Evolutionary conservation across 2,329 filamentous ascomycete species (phyloP).

Genomic region (Aspergillus felis): DNA sequence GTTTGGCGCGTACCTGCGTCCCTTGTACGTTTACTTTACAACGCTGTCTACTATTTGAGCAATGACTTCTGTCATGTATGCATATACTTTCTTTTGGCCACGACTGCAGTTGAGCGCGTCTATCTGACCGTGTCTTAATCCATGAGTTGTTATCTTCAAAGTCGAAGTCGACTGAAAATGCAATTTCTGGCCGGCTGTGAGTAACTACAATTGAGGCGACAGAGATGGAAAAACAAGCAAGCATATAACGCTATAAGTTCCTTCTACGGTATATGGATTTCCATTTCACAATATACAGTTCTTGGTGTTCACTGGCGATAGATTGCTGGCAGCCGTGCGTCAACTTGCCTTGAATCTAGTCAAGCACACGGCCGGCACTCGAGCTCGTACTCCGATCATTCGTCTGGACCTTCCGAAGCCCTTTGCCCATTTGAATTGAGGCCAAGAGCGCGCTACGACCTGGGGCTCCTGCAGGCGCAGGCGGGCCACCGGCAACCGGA

Average conservation of each 20-base stretch:
- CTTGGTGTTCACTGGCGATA: no score
- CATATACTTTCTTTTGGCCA: background rate
- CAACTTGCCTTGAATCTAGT: conserved; percentile 10
- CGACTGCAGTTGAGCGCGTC: background rate
- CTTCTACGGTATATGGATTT: no score
- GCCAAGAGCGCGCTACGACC: conserved; percentile 64
- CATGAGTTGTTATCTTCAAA: background rate
- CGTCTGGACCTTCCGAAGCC: conserved; percentile 82
- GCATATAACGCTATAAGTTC: no score
- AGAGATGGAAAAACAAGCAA: no score
- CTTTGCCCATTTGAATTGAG: conserved; percentile 75
- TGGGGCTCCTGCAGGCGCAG: conserved; percentile 22
- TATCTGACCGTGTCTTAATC: background rate
- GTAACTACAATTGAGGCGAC: no score
- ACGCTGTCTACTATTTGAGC: no score
- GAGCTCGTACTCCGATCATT: conserved; percentile 75
- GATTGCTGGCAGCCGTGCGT: background rate
- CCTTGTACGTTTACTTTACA: background rate
- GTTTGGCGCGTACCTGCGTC: background rate
- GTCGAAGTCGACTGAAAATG: background rate
- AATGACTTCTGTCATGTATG: background rate
- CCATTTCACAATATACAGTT: no score
- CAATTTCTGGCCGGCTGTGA: background rate
- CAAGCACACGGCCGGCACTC: conserved; percentile 70
- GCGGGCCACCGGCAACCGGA: conserved; percentile 42